Conservation (phyloP, 2,329 filamentous ascomycete genomes). For the Penicillium psychrosexuale region DNA sequence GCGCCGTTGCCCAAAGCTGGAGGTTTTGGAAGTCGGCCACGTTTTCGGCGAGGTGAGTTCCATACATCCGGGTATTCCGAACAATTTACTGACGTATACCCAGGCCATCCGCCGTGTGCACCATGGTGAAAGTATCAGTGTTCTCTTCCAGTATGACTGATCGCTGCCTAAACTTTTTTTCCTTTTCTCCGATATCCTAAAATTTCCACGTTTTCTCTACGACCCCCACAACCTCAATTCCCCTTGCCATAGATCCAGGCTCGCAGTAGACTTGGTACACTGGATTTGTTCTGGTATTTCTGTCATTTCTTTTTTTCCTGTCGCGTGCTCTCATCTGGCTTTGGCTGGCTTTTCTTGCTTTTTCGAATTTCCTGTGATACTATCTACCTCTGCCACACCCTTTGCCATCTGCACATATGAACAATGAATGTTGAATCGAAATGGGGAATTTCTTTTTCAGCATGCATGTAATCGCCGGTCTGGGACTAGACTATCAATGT, state of each 20-base stretch:
- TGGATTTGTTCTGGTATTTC: conserved; percentile 18
- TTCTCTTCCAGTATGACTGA: conserved; percentile 82
- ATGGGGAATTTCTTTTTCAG: conserved; percentile 5
- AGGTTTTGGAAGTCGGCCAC: conserved; percentile 82
- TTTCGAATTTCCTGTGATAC: conserved; percentile 8
- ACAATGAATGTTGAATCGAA: conserved; percentile 10
- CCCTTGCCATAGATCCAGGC: conserved; percentile 9
- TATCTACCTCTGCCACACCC: conserved; percentile 18
- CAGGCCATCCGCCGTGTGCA: conserved; percentile 89
- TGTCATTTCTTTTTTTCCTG: conserved; percentile 4
- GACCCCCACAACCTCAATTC: conserved; percentile 1
- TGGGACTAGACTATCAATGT: conserved; percentile 4
- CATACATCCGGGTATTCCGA: background rate
- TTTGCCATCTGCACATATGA: conserved; percentile 28
- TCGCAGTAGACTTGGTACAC: conserved; percentile 22
- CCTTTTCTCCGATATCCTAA: conserved; percentile 6
- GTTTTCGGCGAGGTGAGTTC: conserved; percentile 78
- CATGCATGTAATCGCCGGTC: conserved; percentile 2
- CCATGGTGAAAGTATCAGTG: conserved; percentile 95
- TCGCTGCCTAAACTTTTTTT: conserved; percentile 8
- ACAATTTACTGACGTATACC: conserved; percentile 27
- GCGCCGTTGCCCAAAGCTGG: conserved; percentile 76
- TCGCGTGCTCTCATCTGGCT: conserved; percentile 11
- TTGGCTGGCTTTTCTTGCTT: conserved; percentile 9
- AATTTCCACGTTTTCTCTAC: conserved; percentile 1